Conservation (phyloP, 2,329 filamentous ascomycete species). For the Parafenestella ontariensis region DNA sequence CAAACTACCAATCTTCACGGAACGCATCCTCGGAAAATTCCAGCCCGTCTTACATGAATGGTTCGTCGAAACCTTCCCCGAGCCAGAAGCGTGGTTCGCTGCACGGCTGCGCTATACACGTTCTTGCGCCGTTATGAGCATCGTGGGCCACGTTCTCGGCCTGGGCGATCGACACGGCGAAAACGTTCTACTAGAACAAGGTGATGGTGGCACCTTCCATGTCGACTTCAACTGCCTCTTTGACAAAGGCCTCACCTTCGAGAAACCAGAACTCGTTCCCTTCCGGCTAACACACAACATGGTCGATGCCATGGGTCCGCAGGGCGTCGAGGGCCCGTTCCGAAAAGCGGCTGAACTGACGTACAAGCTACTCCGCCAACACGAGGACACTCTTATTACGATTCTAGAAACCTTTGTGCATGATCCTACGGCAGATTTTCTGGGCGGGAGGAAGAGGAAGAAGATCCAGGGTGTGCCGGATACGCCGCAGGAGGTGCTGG, state of each 20-base stretch:
- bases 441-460: constrained; percentile 70
- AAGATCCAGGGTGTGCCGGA: constrained; percentile 65
- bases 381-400: constrained; percentile 96
- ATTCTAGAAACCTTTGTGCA: constrained; percentile 97
- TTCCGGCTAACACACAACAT: constrained; percentile 99
- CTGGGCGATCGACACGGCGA: constrained; percentile 96
- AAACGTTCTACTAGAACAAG: constrained; percentile 94
- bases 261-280: constrained; percentile 91
- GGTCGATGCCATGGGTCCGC: constrained; percentile 95
- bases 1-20: constrained; percentile 75
- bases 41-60: constrained; percentile 87
- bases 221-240: constrained; percentile 99
- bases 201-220: constrained; percentile 91
- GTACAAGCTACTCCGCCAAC: constrained; percentile 80
- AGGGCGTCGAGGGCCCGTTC: constrained; percentile 91
- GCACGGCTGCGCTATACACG: constrained; percentile 89
- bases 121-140: constrained; percentile 98
- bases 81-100: constrained; percentile 89
- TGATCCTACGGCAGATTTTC: constrained; percentile 92
- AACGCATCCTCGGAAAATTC: constrained; percentile 72
- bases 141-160: constrained; percentile 92
- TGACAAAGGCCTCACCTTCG: constrained; percentile 95
- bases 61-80: constrained; percentile 95
- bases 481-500: constrained; percentile 80
- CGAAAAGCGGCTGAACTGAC: constrained; percentile 89